A percentile compares a stretch with the other conserved stretches of the same genome.
Conservation (phyloP, 306 rosid species). For the Ammopiptanthus mongolicus region DNA sequence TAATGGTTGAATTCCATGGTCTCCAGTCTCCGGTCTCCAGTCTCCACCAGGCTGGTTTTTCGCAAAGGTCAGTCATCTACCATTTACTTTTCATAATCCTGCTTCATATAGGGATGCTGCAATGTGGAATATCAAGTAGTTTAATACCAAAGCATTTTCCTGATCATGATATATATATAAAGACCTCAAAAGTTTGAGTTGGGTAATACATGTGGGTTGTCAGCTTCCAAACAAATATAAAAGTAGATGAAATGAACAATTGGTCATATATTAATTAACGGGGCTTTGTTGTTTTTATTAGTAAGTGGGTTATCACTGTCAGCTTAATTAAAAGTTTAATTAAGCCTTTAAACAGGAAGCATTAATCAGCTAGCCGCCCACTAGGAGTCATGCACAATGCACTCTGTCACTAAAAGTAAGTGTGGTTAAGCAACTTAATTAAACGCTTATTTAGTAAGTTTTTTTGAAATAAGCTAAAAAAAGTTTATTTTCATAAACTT, state of each 20-base stretch:
- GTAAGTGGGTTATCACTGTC: constrained; percentile 11
- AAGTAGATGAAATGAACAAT: background rate
- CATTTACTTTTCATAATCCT: background rate
- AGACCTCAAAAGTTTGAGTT: background rate
- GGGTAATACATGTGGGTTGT: background rate
- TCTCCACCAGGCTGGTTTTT: background rate
- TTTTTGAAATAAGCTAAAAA: no score
- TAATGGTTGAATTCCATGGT: background rate
- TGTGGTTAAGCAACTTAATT: no score
- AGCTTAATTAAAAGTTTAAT: background rate
- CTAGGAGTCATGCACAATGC: background rate
- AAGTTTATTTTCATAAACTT: no score
- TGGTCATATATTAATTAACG: background rate
- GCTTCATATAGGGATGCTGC: background rate
- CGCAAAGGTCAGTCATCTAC: background rate
- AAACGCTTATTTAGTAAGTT: no score
- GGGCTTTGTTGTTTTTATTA: background rate
- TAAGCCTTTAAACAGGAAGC: constrained; percentile 9
- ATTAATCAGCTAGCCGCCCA: constrained; percentile 19
- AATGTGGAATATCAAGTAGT: background rate
- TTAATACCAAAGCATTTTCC: background rate
- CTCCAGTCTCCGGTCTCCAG: no score
- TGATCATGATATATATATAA: background rate
- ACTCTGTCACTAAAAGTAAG: background rate
- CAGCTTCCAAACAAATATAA: background rate